These are phyloP conservation scores for Prunus yedoensis DNA, from an alignment of 331 rosid genomes.

Conservation along the genomic window DNA sequence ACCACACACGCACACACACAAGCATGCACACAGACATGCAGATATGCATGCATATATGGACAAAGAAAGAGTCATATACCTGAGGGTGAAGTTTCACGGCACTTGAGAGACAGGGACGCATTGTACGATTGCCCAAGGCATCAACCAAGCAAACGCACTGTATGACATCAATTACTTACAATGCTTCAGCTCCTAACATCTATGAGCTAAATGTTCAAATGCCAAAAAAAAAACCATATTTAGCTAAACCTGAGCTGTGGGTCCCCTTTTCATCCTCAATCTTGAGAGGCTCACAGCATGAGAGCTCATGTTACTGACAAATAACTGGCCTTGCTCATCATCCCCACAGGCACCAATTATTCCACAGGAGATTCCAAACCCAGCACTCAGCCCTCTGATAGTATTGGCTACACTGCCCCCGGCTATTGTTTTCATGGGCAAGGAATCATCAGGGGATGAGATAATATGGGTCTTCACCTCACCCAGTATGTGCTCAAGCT, in stretches of 20 bases:
- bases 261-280: constrained; percentile 68
- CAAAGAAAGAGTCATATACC: constrained; percentile 39
- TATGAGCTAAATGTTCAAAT: neutral
- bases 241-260: constrained; percentile 78
- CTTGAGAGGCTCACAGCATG: constrained; percentile 69
- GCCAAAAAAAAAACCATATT: constrained; percentile 4
- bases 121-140: constrained; percentile 75
- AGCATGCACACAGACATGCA: neutral
- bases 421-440: constrained; percentile 64
- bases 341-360: constrained; percentile 87
- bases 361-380: constrained; percentile 73
- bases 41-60: neutral
- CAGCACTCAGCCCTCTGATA: constrained; percentile 69
- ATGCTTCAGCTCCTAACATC: constrained; percentile 20
- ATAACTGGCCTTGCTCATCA: constrained; percentile 72
- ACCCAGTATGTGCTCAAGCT: constrained; percentile 56
- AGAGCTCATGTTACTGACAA: constrained; percentile 68
- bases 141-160: constrained; percentile 99
- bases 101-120: constrained; percentile 93
- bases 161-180: constrained; percentile 23
- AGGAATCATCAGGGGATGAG: constrained; percentile 26
- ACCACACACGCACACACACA: neutral
- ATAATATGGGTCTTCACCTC: constrained; percentile 49
- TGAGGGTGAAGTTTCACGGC: constrained; percentile 86
- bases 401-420: constrained; percentile 97